phyloP scores from a whole-genome alignment of 805 yeast genomes.

The Metschnikowia lachancei region DNA sequence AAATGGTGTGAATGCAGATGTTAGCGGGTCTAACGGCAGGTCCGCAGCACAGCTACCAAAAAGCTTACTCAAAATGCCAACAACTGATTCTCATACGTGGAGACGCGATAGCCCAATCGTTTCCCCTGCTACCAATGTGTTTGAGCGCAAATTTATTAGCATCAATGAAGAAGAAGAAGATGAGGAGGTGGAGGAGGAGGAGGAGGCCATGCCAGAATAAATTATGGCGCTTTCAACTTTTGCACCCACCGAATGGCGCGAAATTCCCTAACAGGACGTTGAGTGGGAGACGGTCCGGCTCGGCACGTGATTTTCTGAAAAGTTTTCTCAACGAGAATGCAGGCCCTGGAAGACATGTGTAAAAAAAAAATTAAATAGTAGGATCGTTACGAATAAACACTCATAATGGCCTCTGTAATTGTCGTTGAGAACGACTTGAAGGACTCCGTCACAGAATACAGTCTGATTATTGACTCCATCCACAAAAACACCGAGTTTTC shows the following conservation, averaged over 20 bases:
- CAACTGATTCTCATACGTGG: constrained; percentile 8
- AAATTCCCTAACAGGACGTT: background rate
- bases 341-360: constrained; percentile 4
- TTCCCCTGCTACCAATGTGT: constrained; percentile 5
- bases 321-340: constrained; percentile 19
- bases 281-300: background rate
- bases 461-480: constrained; percentile 36
- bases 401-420: constrained; percentile 41
- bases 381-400: constrained; percentile 1
- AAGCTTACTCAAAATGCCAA: constrained; percentile 5
- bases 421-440: constrained; percentile 43
- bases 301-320: constrained; percentile 20
- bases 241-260: constrained; percentile 12
- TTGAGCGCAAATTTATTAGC: constrained; percentile 12
- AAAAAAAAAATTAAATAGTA: constrained; percentile 5
- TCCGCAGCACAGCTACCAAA: constrained; percentile 1
- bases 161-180: constrained; percentile 13
- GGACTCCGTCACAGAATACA: constrained; percentile 41
- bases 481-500: constrained; percentile 30
- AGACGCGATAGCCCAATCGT: constrained; percentile 10
- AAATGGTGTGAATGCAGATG: background rate
- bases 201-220: background rate
- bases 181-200: constrained; percentile 10
- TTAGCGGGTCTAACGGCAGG: background rate
- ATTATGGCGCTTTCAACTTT: background rate